Conservation (phyloP, 805 yeast species). For the Vanderwaltozyma polyspora region DNA sequence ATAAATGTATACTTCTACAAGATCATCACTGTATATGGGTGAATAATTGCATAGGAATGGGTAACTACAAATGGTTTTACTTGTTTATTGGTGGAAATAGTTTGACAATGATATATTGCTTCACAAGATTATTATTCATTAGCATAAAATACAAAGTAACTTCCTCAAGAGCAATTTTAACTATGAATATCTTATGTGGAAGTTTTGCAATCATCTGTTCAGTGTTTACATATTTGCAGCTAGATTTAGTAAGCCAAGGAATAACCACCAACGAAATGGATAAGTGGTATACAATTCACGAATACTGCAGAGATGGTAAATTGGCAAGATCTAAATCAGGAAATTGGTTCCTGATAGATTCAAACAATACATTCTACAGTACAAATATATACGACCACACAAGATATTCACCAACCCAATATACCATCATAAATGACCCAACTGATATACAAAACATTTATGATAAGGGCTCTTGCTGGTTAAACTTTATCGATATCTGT, state of each 20-base stretch:
- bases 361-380: constrained; percentile 14
- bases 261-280: constrained; percentile 65
- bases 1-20: constrained; percentile 46
- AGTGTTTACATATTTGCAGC: constrained; percentile 36
- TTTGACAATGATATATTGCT: constrained; percentile 35
- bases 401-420: constrained; percentile 8
- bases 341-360: constrained; percentile 10
- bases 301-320: constrained; percentile 33
- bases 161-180: constrained; percentile 20
- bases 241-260: constrained; percentile 46
- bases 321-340: constrained; percentile 18
- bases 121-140: constrained; percentile 14
- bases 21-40: constrained; percentile 73
- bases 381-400: constrained; percentile 23
- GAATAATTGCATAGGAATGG: constrained; percentile 63
- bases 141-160: background rate
- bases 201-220: constrained; percentile 34
- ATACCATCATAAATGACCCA: constrained; percentile 7
- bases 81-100: constrained; percentile 42
- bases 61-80: constrained; percentile 53
- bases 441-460: constrained; percentile 21
- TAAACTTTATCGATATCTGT: constrained; percentile 17
- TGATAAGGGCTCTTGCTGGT: constrained; percentile 20
- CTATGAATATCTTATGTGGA: constrained; percentile 35
- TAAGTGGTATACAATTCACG: constrained; percentile 59